Base-by-base conservation (phyloP, 345 rosid species). In the Moringa oleifera region DNA sequence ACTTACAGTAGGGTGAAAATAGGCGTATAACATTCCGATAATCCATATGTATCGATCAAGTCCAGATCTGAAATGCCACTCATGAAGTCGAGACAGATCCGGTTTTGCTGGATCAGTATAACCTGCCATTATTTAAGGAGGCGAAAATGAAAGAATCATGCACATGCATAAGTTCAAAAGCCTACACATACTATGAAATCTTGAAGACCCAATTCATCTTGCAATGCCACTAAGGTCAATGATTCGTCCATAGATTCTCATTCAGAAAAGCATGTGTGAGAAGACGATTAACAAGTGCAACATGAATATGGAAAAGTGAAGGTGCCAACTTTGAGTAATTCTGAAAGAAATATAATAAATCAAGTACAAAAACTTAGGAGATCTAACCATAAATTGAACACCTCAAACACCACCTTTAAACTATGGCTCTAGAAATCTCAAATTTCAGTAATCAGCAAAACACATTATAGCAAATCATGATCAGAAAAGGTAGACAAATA, bases 31-130 rank as follows among this genome's bases (percentile, higher is more conserved):
- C 96, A 94, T 90, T 67, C 99, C 96, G 18, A 90, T 64, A 63
- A 88, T 90, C 96, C 99, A 90, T 74, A 94, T 88, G 69, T 90
- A 94, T 77, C 96, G 97, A 66, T 94, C 96, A 60, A 94, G 96
- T 73, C 96, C 97, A 24, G 99, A 90, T 88, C 99, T 86, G 78
- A 94, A 94, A 66, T 90, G 95, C 96, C 99, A 94, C 65, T 88
- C 99, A 64, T 94, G 91, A 61, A 88, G 57, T 54, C 83, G 80
- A 63, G 89, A 75, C 25, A 94, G 96, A 77, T 86, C 87, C 0
- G 93, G 97, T 72, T 94, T 94, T 21, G 85, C 96, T 55, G 96
- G 99, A 77, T 94, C 97, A 59, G 76, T 76, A 76, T 94, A 90
- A 28, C 91, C 97, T 88, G 87, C 69, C 73, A 63, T 20, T 64